Evolutionary conservation across 2,329 filamentous ascomycete species (phyloP), one percentile per base, ranked within the genome.

Genomic region (Fusarium decemcellulare): DNA sequence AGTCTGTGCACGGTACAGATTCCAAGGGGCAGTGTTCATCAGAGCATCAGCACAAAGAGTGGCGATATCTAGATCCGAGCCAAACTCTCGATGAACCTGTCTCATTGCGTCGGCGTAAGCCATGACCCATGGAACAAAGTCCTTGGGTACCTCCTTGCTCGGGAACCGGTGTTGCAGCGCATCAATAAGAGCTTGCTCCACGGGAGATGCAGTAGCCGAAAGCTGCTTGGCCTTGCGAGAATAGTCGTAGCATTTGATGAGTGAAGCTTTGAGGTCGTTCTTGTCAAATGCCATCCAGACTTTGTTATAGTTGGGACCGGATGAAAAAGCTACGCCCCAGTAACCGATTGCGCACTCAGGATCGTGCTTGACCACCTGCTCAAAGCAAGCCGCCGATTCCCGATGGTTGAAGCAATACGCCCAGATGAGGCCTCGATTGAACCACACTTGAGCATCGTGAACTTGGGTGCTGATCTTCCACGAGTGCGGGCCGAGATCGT

Each of bases 271-370:
- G 4, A 42, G 80, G 67, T 94, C 91, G 0, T 82, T 78, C 1
- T 84, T 78, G 57, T 91, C 90, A 68, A 93, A 93, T n/a, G 88
- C 83, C 32, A 89, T 86, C 92, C 92, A 94, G 0, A 91, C 89
- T 73, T 94, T 93, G 81, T 95, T 88, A 77, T 90, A 90, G 75
- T 95, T 94, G 4, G 92, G 92, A 0, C 92, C 92, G 0, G 92
- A 80, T 1, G 90, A 83, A 75, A 92, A 94, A 0, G 92, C 89
- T 6, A 91, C 79, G 0, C 91, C 91, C 90, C 91, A 93, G 72
- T 91, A 86, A 5, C 87, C 90, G 82, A 93, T 88, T 30, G 86
- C 84, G 62, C 88, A 92, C 2, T 77, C 67, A 0, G 80, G 70
- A 66, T 93, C 91, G 59, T 82, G 75, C 2, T 78, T 77, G 36